Conservation (phyloP, 108 stramenopile genomes). For the Fragilariopsis cylindrus region DNA sequence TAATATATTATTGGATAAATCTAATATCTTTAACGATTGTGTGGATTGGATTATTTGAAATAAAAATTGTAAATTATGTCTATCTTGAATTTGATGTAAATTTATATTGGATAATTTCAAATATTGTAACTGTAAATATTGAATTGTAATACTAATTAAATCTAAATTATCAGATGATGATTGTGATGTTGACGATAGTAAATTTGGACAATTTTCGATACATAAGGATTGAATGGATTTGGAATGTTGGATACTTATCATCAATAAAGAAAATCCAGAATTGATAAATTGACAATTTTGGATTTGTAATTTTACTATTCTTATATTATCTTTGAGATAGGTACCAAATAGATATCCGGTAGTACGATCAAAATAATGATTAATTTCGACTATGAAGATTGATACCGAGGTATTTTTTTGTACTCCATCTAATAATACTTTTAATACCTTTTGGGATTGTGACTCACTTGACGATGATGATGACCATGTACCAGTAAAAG, state of each 20-base stretch:
- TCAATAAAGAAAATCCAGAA: neutral
- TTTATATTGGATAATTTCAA: neutral
- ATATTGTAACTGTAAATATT: neutral
- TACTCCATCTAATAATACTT: neutral
- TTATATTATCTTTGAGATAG: neutral
- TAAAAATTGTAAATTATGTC: neutral
- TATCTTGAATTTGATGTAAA: neutral
- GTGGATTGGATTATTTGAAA: slow-evolving; percentile 3
- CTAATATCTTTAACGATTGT: neutral
- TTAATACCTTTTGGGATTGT: neutral
- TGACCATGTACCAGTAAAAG: neutral
- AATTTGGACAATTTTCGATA: neutral
- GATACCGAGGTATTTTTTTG: neutral
- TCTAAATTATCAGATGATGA: neutral
- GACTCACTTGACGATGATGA: neutral
- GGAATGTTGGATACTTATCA: neutral
- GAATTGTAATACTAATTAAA: neutral
- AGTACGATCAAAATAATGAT: neutral
- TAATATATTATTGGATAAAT: neutral
- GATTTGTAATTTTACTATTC: neutral
- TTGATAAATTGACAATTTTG: neutral
- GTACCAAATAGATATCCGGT: neutral
- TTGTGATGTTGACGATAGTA: neutral
- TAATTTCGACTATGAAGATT: neutral
- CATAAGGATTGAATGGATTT: neutral